Base-by-base conservation (phyloP, 257 asterid species). In the Capsicum rhomboideum region DNA sequence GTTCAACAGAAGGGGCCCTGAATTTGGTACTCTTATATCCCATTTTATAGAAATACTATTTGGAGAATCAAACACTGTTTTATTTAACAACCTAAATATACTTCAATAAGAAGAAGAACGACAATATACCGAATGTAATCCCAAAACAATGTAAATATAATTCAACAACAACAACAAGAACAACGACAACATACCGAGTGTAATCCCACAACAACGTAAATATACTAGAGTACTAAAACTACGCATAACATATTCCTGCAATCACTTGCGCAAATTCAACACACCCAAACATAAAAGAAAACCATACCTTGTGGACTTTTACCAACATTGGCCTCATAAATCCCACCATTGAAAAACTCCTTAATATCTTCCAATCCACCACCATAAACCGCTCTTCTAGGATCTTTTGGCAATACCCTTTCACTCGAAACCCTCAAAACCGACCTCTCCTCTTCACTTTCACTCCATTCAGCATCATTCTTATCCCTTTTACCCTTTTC, bases 351-450 rank as follows among this genome's bases (percentile, higher is more conserved):
- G 85, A 97, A 95, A 84, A 91, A 82, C 78, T 93, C 92, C 0
- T 95, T 89, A 80, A 97, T 90, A 83, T 93, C 97, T 54, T 95
- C 98, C 91, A 97, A 88, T 77, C 97, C 98, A 37, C 89, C 92
- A 11, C 98, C 98, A 72, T 93, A 93, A 83, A 93, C 98, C 4
- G 95, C 98, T 89, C 87, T 82, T 88, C 97, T 93, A n/a, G 98
- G 99, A 80, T 95, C 93, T 90, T 91, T 93, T 18, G 98, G 97
- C 21, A 89, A 84, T 86, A 91, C 94, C 92, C 99, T 91, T 66
- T 86, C 85, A 68, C 84, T 81, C 8, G 88, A 88, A 56, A 13
- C 77, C 68, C 68, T 68, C 49, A 13, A 61, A 59, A 18, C 69
- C 9, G 82, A 82, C 29, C 53, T 78, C 63, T 23, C 93, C 85